These are phyloP conservation scores for Dianthus caryophyllus DNA, from an alignment of 148 eudicot genomes.

Conservation along the genomic window DNA sequence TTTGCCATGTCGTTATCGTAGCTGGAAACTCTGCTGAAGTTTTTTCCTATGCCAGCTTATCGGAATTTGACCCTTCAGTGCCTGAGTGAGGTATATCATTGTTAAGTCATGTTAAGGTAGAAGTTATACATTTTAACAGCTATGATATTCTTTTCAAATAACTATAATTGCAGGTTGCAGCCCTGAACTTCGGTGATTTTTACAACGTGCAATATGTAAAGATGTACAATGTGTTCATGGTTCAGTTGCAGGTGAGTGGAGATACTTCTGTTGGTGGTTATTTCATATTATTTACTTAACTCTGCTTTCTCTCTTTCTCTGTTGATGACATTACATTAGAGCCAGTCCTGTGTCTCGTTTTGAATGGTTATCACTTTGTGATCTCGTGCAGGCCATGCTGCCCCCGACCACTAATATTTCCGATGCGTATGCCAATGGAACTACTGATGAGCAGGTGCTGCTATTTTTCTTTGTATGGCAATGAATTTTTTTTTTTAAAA, in stretches of 20 bases:
- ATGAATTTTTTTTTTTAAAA: background rate
- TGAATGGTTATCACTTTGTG: constrained; percentile 3
- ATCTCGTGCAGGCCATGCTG: constrained; percentile 51
- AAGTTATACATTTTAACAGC: background rate
- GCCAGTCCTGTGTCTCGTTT: background rate
- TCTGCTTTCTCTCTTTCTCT: background rate
- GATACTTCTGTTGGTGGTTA: background rate
- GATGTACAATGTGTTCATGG: constrained; percentile 75
- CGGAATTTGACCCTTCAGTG: constrained; percentile 94
- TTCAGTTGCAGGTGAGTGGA: constrained; percentile 70
- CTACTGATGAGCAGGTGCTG: constrained; percentile 82
- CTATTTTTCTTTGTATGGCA: background rate
- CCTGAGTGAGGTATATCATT: constrained; percentile 67
- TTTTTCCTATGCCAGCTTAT: constrained; percentile 71
- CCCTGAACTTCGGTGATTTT: constrained; percentile 81
- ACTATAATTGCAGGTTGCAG: constrained; percentile 62
- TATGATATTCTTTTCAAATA: constrained; percentile 2
- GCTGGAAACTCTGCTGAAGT: constrained; percentile 86
- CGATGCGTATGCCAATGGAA: constrained; percentile 82
- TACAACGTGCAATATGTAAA: constrained; percentile 75
- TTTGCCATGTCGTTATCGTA: constrained; percentile 26
- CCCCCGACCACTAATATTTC: constrained; percentile 64
- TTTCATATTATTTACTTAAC: background rate
- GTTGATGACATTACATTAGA: background rate
- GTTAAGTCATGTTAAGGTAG: background rate